Percentiles rank a stretch among this genome's conserved stretches.
Conservation (phyloP, 1,284 basidiomycete species). For the Ustilago lituana region DNA sequence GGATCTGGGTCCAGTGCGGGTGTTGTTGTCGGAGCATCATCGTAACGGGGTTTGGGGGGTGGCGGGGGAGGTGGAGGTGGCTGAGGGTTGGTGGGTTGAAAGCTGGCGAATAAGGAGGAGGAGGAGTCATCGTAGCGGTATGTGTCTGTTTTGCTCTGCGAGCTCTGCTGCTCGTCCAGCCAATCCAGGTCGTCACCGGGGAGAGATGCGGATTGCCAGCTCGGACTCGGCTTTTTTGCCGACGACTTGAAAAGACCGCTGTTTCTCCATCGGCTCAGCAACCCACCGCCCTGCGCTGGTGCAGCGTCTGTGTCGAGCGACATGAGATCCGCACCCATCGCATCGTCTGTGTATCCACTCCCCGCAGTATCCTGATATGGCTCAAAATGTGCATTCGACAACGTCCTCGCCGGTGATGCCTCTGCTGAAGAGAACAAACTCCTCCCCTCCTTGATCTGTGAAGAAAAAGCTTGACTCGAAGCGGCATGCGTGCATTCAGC, state of each 20-base stretch:
- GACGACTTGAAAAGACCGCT: conserved; percentile 33
- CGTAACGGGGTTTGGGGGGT: not conserved
- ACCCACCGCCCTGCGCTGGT: conserved; percentile 15
- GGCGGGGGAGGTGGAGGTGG: conserved; percentile 3
- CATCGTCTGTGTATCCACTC: conserved; percentile 32
- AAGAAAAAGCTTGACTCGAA: not conserved
- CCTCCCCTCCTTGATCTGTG: conserved; percentile 6
- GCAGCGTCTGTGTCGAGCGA: conserved; percentile 20
- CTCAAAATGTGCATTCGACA: conserved; percentile 12
- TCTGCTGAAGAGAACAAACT: conserved; percentile 7
- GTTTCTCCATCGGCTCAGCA: conserved; percentile 38
- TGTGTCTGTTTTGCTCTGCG: conserved; percentile 9
- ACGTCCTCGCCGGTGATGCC: conserved; percentile 4
- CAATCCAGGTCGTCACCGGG: conserved; percentile 33
- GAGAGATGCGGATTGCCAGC: conserved; percentile 18
- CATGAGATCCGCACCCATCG: conserved; percentile 41
- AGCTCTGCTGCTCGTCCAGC: conserved; percentile 37
- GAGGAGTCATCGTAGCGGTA: conserved; percentile 27
- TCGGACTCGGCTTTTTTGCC: conserved; percentile 15
- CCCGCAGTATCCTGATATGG: conserved; percentile 21
- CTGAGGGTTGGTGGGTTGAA: conserved; percentile 7
- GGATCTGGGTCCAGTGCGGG: conserved; percentile 10
- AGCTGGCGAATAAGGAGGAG: too few relatives aligned
- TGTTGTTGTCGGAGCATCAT: not conserved
- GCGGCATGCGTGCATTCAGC: not conserved